Base-by-base conservation (phyloP, 805 yeast genomes). In the Debaryomyces maramus region DNA sequence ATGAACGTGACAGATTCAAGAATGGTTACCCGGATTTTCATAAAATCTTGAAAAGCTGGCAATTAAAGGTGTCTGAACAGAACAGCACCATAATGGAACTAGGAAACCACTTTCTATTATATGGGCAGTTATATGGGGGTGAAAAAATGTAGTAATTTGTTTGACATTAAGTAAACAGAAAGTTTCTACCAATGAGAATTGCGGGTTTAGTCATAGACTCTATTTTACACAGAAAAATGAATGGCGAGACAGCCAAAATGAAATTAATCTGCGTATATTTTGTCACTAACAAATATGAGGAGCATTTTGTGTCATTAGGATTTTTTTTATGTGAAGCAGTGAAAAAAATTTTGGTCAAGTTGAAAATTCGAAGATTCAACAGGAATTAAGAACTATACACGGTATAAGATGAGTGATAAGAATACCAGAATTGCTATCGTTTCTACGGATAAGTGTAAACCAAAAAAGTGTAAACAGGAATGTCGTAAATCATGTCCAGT, bases 381-480 rank as follows among this genome's bases (percentile, higher is more conserved):
- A n/a, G n/a, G n/a, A n/a, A n/a, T n/a, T n/a, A n/a, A n/a, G n/a
- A n/a, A n/a, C n/a, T n/a, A n/a, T n/a, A n/a, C n/a, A n/a, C 3
- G 9, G 13, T 24, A 29, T 15, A 36, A 32, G 13, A 62, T 60
- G 59, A 54, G 61, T 46, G 60, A 60, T 36, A 67, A 65, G 55
- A 74, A 75, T 57, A 72, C 85, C 17, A 90, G 99, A 86, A 90
- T 93, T 64, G 99, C 99, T 51, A 90, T 93, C 69, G 95, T 93
- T 66, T 82, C 84, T 43, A 81, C 81, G 34, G 99, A 93, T 77
- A 89, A 79, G 70, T 93, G 99, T 75, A 93, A 93, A 66, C 99
- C 99, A 40, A 91, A 89, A 74, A 88, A 93, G 66, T 93, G 99
- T 73, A 90, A 95, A 65, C 99, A 93, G 70, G 99, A 93, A 69